A percentile compares a stretch with the other conserved stretches of the same genome.
Evolutionary conservation across 345 rosid species (phyloP).

Genomic region (Alliaria petiolata): DNA sequence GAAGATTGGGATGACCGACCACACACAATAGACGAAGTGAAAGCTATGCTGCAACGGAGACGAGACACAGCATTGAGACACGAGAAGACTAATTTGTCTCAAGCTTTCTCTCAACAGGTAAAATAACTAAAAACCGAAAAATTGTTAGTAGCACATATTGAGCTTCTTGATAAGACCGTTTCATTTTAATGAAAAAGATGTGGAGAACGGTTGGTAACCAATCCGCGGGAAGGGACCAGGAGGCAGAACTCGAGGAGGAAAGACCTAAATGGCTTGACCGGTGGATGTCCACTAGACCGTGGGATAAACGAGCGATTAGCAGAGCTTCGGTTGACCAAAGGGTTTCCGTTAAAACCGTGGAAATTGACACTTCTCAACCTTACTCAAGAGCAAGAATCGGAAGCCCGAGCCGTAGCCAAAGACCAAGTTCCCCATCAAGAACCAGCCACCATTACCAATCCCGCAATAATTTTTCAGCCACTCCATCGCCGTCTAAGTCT

Average conservation of each 20-base stretch:
- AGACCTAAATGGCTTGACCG: conserved; percentile 63
- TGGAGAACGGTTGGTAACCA: conserved; percentile 52
- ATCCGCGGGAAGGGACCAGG: conserved; percentile 46
- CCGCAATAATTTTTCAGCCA: conserved; percentile 34
- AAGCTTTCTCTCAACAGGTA: conserved; percentile 70
- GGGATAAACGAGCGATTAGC: conserved; percentile 47
- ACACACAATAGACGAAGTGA: conserved; percentile 71
- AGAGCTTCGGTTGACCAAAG: conserved; percentile 74
- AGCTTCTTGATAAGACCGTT: neutral
- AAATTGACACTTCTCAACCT: conserved; percentile 64
- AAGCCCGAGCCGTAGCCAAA: conserved; percentile 45
- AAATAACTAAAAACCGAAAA: neutral
- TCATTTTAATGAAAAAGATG: conserved; percentile 22
- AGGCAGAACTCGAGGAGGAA: conserved; percentile 47
- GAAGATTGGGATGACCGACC: conserved; percentile 82
- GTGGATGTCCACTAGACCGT: conserved; percentile 55
- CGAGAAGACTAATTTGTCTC: conserved; percentile 50
- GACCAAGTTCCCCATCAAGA: conserved; percentile 64
- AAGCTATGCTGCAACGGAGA: conserved; percentile 68
- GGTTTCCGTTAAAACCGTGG: conserved; percentile 61
- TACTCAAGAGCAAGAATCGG: conserved; percentile 40
- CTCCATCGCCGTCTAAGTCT: conserved; percentile 71
- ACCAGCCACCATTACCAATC: conserved; percentile 49
- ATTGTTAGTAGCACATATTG: neutral
- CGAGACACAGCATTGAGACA: conserved; percentile 57